phyloP scores from a whole-genome alignment of 2,329 filamentous ascomycete species.

The Hypoxylon sp. region DNA sequence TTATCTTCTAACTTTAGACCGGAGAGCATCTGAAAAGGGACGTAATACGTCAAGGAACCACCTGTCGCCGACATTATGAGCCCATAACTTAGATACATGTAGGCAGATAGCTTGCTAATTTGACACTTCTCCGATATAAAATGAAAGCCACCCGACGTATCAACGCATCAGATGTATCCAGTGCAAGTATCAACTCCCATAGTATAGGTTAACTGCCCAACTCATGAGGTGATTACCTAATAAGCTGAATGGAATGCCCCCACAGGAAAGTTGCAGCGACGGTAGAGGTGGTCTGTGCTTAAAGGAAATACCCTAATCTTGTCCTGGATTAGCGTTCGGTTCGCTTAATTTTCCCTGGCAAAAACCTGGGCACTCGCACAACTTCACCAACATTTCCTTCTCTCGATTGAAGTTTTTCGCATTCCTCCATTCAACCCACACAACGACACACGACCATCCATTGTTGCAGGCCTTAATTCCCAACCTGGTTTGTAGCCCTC shows the following conservation, averaged over 20 bases:
- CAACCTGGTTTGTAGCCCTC: constrained; percentile 55
- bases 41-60: background rate
- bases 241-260: too few species aligned
- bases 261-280: background rate
- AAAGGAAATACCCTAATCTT: constrained; percentile 2
- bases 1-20: background rate
- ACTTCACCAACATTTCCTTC: constrained; percentile 51
- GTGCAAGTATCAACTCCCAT: background rate
- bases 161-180: too few species aligned
- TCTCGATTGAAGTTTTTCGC: constrained; percentile 49
- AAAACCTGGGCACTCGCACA: constrained; percentile 49
- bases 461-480: constrained; percentile 56
- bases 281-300: constrained; percentile 25
- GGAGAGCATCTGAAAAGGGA: background rate
- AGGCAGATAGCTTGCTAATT: background rate
- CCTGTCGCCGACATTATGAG: too few species aligned
- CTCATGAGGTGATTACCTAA: background rate
- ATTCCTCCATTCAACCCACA: constrained; percentile 48
- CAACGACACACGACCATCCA: constrained; percentile 56
- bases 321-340: constrained; percentile 37
- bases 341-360: constrained; percentile 53
- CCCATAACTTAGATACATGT: background rate
- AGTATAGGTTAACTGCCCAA: background rate
- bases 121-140: background rate
- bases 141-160: constrained; percentile 1